A percentile compares a stretch with the other conserved stretches of the same genome.
phyloP scores from a whole-genome alignment of 1,284 basidiomycete species.

The Rhodofomes roseus region DNA sequence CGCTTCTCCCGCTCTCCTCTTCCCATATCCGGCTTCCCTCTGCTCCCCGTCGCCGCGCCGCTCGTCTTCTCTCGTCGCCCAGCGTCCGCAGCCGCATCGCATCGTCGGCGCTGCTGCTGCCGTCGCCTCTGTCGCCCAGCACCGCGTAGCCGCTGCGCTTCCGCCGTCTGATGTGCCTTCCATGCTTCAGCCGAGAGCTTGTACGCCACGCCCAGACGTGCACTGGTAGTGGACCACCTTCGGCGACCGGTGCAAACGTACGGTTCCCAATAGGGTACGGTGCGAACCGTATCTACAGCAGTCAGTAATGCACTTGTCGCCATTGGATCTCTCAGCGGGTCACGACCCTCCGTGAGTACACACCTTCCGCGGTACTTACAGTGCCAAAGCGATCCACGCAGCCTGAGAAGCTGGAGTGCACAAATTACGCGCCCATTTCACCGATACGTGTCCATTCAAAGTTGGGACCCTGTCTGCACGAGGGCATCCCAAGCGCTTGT shows the following conservation, averaged over 20 bases:
- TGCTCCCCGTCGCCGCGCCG: too few relatives aligned
- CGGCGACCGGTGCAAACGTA: not conserved
- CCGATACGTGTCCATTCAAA: not conserved
- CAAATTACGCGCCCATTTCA: not conserved
- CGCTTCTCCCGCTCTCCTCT: not conserved
- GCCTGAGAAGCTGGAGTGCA: not conserved
- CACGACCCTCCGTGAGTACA: not conserved
- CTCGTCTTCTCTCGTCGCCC: not conserved
- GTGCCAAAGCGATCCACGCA: too few relatives aligned
- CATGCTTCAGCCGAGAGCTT: not conserved
- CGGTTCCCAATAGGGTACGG: not conserved
- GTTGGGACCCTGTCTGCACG: not conserved
- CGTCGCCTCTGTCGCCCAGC: not conserved
- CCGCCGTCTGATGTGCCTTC: too few relatives aligned
- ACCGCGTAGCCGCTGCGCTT: not conserved
- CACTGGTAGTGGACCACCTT: not conserved
- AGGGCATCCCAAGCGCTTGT: not conserved
- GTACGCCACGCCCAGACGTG: not conserved
- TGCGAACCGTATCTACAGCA: not conserved
- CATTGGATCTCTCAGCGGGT: not conserved
- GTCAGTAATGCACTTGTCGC: not conserved
- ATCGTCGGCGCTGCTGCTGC: not conserved
- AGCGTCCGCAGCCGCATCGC: not conserved
- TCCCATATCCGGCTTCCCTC: not conserved
- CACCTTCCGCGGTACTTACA: too few relatives aligned